Percentiles rank a stretch among this genome's conserved stretches.
Evolutionary conservation across 306 rosid genomes (phyloP).

Genomic region (Vicia sativa): DNA sequence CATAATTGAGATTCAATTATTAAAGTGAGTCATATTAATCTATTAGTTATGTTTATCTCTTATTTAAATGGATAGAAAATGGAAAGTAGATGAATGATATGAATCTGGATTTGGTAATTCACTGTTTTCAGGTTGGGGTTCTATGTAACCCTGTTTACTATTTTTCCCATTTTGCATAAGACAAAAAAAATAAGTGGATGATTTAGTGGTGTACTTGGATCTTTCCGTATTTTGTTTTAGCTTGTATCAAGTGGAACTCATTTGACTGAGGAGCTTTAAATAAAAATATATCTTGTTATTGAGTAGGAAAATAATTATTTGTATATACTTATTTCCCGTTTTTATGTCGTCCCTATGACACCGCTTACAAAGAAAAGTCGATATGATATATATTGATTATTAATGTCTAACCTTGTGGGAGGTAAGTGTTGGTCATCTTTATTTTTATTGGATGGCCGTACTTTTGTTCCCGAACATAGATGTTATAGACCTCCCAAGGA

Average conservation of each 20-base stretch:
- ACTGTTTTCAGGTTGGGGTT: conserved; percentile 37
- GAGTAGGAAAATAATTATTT: not conserved
- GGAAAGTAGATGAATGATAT: too few species aligned
- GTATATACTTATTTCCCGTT: not conserved
- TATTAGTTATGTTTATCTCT: too few species aligned
- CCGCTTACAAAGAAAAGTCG: not conserved
- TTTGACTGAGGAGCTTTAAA: conserved; percentile 20
- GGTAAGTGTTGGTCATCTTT: not conserved
- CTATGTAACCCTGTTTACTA: conserved; percentile 36
- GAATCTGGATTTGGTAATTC: conserved; percentile 14
- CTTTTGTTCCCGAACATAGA: too few species aligned
- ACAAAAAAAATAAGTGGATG: conserved; percentile 25
- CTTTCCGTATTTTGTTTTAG: not conserved
- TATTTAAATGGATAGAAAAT: too few species aligned
- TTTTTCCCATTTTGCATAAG: conserved; percentile 30
- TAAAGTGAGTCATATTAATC: too few species aligned
- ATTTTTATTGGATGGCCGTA: not conserved
- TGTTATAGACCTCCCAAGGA: conserved; percentile 19
- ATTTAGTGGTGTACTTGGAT: conserved; percentile 21
- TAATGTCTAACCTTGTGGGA: too few species aligned
- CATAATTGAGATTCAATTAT: too few species aligned
- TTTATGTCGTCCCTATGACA: not conserved
- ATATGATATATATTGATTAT: too few species aligned
- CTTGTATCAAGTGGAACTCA: conserved; percentile 29
- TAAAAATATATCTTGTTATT: conserved; percentile 21